Percentiles rank a stretch among this genome's conserved stretches.
These are phyloP conservation scores for Cylindrodendrum hubeiense DNA, from an alignment of 2,329 filamentous ascomycete genomes.

Conservation along the genomic window DNA sequence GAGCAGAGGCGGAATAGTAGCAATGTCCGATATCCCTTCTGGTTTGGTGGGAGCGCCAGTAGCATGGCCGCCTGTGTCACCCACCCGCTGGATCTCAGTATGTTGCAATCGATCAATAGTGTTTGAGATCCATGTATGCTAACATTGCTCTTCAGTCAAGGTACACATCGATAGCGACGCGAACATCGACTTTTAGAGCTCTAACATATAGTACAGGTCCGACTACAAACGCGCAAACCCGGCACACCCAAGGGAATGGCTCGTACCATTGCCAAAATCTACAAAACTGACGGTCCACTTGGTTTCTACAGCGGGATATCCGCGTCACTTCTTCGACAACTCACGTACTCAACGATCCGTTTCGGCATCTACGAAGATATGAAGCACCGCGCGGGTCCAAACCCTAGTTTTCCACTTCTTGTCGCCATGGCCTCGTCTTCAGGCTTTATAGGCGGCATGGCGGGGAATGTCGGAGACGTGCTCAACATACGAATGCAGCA, in stretches of 20 bases:
- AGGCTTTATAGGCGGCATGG: constrained; percentile 88
- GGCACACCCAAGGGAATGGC: constrained; percentile 82
- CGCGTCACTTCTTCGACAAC: constrained; percentile 89
- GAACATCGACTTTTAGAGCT: background rate
- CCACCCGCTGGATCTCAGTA: constrained; percentile 91
- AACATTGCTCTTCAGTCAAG: background rate
- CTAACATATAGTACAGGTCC: constrained; percentile 66
- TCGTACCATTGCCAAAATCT: constrained; percentile 84
- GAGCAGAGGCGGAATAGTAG: constrained; percentile 52
- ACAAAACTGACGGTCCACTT: constrained; percentile 77
- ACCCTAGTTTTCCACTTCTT: constrained; percentile 78
- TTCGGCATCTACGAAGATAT: constrained; percentile 96
- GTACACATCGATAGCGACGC: background rate
- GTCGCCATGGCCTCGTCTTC: constrained; percentile 85
- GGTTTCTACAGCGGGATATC: constrained; percentile 94
- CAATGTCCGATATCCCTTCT: constrained; percentile 77
- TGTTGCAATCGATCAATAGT: constrained; percentile 47
- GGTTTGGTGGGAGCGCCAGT: constrained; percentile 95
- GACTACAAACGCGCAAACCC: constrained; percentile 83
- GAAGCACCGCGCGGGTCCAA: constrained; percentile 61
- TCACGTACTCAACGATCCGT: constrained; percentile 93
- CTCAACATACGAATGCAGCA: constrained; percentile 99
- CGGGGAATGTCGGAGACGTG: constrained; percentile 94
- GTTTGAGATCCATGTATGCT: background rate
- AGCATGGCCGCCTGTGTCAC: constrained; percentile 91